These are phyloP conservation scores for Lachnellula cervina DNA, from an alignment of 2,329 filamentous ascomycete species.

Conservation along the genomic window DNA sequence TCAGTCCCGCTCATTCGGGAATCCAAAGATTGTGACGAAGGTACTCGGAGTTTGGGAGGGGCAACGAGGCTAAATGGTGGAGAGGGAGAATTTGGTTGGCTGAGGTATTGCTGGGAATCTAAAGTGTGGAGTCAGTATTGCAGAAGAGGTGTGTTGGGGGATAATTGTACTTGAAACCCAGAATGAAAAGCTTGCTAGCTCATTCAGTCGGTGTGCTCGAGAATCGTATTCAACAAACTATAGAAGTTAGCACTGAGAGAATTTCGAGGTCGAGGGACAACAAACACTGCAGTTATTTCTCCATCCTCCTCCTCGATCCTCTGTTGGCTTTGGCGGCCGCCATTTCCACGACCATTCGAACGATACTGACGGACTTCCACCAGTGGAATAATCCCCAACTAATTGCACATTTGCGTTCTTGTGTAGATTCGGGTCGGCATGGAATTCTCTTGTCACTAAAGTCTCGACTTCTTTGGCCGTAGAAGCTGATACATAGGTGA, in stretches of 20 bases:
- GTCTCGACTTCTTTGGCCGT: slow-evolving; percentile 86
- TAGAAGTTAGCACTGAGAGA: slow-evolving; percentile 16
- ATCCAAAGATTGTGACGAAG: slow-evolving; percentile 82
- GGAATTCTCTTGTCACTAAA: slow-evolving; percentile 89
- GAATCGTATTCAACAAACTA: slow-evolving; percentile 97
- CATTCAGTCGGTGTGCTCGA: slow-evolving; percentile 80
- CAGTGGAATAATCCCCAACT: slow-evolving; percentile 86
- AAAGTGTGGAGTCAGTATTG: slow-evolving; percentile 10
- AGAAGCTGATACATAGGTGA: slow-evolving; percentile 89
- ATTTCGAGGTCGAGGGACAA: slow-evolving; percentile 11
- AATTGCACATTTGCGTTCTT: slow-evolving; percentile 95
- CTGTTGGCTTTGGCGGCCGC: slow-evolving; percentile 76
- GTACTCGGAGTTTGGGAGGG: slow-evolving; percentile 72
- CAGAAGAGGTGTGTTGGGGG: slow-evolving; percentile 11
- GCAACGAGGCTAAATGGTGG: slow-evolving; percentile 69
- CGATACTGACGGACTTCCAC: slow-evolving; percentile 74
- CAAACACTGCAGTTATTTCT: slow-evolving; percentile 86
- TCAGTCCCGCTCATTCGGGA: slow-evolving; percentile 75
- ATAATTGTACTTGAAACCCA: slow-evolving; percentile 73
- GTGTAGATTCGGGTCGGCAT: slow-evolving; percentile 94
- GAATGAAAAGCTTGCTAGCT: slow-evolving; percentile 88
- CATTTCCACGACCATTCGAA: slow-evolving; percentile 98
- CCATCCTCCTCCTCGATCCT: slow-evolving; percentile 89
- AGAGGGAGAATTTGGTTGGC: slow-evolving; percentile 61
- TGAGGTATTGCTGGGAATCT: slow-evolving; percentile 35